Conservation (phyloP, 495 filamentous ascomycete species). For the Penicillium ucsense region DNA sequence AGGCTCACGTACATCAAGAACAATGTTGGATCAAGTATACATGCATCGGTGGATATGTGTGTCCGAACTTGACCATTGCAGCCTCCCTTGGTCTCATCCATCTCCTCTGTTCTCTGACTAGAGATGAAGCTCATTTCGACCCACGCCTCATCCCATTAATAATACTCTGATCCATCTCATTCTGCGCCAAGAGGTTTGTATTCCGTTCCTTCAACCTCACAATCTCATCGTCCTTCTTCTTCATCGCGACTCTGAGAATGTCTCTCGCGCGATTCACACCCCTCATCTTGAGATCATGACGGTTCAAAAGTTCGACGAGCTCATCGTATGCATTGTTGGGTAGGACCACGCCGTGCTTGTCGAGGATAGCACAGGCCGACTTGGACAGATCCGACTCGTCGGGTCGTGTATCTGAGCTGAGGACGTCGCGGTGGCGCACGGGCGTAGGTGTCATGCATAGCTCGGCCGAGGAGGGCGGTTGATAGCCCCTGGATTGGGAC, state of each 20-base stretch:
- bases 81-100: too few relatives aligned
- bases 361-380: slow-evolving; percentile 42
- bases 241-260: slow-evolving; percentile 48
- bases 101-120: too few relatives aligned
- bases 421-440: slow-evolving; percentile 31
- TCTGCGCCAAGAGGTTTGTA: slow-evolving; percentile 20
- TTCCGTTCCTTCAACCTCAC: slow-evolving; percentile 45
- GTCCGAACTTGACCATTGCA: too few relatives aligned
- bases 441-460: slow-evolving; percentile 42
- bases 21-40: too few relatives aligned
- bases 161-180: slow-evolving; percentile 34
- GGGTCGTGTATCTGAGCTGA: slow-evolving; percentile 12
- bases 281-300: slow-evolving; percentile 42
- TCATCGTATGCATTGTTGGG: slow-evolving; percentile 28
- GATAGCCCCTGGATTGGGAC: too few relatives aligned
- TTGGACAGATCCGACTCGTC: slow-evolving; percentile 40
- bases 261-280: slow-evolving; percentile 56
- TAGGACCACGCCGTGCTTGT: slow-evolving; percentile 36
- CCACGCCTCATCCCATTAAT: slow-evolving; percentile 17
- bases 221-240: slow-evolving; percentile 51
- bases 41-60: too few relatives aligned
- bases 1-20: too few relatives aligned
- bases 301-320: slow-evolving; percentile 41
- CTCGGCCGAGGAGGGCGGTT: slow-evolving; percentile 20
- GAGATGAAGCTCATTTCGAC: background rate